These are phyloP conservation scores for Teratosphaeria nubilosa DNA, from an alignment of 2,329 filamentous ascomycete species.

Conservation along the genomic window DNA sequence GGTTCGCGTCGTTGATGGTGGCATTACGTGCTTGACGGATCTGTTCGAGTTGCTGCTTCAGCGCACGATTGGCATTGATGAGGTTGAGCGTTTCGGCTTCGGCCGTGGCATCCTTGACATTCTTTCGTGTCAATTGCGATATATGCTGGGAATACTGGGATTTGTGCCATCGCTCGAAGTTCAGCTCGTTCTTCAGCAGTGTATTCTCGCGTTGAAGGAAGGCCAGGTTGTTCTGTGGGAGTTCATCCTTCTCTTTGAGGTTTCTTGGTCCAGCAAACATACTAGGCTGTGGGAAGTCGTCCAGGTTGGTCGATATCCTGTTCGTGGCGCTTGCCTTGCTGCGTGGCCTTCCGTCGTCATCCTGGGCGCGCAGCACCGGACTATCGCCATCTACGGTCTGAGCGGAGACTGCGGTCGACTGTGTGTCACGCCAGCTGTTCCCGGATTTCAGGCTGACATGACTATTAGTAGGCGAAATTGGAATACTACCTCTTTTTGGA, in stretches of 20 bases:
- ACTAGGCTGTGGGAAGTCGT: slow-evolving; percentile 18
- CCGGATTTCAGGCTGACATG: slow-evolving; percentile 21
- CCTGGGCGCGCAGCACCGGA: slow-evolving; percentile 48
- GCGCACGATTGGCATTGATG: slow-evolving; percentile 62
- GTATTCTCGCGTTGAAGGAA: slow-evolving; percentile 65
- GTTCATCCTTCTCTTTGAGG: slow-evolving; percentile 8
- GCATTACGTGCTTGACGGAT: slow-evolving; percentile 23
- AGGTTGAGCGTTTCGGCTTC: slow-evolving; percentile 77
- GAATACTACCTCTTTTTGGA: slow-evolving; percentile 22
- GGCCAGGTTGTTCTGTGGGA: slow-evolving; percentile 30
- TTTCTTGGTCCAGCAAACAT: neutral
- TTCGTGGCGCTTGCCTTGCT: slow-evolving; percentile 7
- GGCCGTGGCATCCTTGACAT: slow-evolving; percentile 65
- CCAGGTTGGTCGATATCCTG: slow-evolving; percentile 11
- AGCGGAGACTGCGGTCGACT: slow-evolving; percentile 40
- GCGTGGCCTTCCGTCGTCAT: slow-evolving; percentile 12
- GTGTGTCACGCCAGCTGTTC: slow-evolving; percentile 45
- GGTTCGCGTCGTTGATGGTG: slow-evolving; percentile 22
- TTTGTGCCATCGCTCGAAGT: slow-evolving; percentile 75
- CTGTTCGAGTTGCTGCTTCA: slow-evolving; percentile 56
- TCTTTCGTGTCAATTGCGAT: slow-evolving; percentile 62
- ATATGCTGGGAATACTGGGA: slow-evolving; percentile 76
- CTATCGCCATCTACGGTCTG: slow-evolving; percentile 40
- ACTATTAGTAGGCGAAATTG: slow-evolving; percentile 20
- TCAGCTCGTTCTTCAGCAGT: slow-evolving; percentile 66